These are phyloP conservation scores for Amauroascus niger DNA, from an alignment of 2,329 filamentous ascomycete genomes.

Conservation along the genomic window DNA sequence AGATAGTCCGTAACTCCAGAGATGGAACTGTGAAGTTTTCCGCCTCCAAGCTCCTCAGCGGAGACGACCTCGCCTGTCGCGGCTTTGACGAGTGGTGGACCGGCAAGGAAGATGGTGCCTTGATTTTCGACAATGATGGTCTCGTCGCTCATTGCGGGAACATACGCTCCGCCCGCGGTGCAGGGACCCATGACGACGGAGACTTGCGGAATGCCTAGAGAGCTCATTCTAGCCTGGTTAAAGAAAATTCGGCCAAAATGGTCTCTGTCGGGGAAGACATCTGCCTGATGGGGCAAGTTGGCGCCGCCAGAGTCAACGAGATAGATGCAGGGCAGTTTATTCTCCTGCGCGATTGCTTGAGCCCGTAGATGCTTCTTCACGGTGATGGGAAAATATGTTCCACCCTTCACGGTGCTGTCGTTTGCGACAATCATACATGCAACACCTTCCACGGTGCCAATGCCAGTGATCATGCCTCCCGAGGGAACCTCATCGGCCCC, in stretches of 20 bases:
- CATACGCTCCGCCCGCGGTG: conserved; percentile 90
- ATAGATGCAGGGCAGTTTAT: conserved; percentile 77
- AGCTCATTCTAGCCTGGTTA: conserved; percentile 92
- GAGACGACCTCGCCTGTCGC: conserved; percentile 88
- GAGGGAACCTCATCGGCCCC: conserved; percentile 77
- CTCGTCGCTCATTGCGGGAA: conserved; percentile 95
- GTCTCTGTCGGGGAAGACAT: conserved; percentile 89
- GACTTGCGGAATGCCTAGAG: conserved; percentile 80
- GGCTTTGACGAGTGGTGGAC: conserved; percentile 87
- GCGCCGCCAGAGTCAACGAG: conserved; percentile 92
- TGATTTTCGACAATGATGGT: conserved; percentile 92
- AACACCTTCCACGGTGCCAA: conserved; percentile 82
- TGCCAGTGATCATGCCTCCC: conserved; percentile 83
- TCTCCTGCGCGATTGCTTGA: conserved; percentile 83
- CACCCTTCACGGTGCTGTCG: conserved; percentile 93
- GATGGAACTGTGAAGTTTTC: conserved; percentile 77
- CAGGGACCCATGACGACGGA: conserved; percentile 96
- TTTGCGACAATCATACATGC: conserved; percentile 91
- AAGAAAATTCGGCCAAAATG: conserved; percentile 98
- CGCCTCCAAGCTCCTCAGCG: conserved; percentile 83
- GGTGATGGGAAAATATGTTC: conserved; percentile 93
- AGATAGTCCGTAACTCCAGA: conserved; percentile 94
- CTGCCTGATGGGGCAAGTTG: conserved; percentile 87
- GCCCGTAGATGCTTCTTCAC: conserved; percentile 95
- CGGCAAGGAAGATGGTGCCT: conserved; percentile 95